Evolutionary conservation across 2,329 filamentous ascomycete species (phyloP).

Genomic region (Blumeriella jaapii): DNA sequence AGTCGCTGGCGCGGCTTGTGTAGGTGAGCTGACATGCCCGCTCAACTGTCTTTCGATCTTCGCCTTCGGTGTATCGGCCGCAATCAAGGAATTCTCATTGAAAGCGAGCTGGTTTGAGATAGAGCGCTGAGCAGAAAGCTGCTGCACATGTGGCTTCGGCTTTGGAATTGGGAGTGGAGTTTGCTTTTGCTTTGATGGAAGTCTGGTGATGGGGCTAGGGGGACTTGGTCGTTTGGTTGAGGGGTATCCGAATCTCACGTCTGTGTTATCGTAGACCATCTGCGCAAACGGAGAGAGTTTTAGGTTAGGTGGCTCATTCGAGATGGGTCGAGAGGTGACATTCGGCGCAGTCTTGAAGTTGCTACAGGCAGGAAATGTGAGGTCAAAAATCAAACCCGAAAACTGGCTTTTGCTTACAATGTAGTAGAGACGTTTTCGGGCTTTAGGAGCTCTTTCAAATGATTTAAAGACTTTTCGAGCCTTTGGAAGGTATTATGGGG

Average conservation of each 20-base stretch:
- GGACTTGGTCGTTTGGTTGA: slow-evolving; percentile 15
- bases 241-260: slow-evolving; percentile 21
- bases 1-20: slow-evolving; percentile 13
- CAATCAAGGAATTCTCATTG: slow-evolving; percentile 12
- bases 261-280: slow-evolving; percentile 25
- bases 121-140: neutral
- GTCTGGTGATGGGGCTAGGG: slow-evolving; percentile 1
- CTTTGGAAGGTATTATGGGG: slow-evolving; percentile 48
- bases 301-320: slow-evolving; percentile 11
- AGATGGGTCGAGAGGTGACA: slow-evolving; percentile 5
- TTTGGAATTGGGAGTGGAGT: slow-evolving; percentile 9
- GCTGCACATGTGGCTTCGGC: slow-evolving; percentile 10
- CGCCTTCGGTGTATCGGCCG: slow-evolving; percentile 6
- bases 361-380: too few relatives aligned
- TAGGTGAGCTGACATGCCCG: neutral
- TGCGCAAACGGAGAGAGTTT: slow-evolving; percentile 25
- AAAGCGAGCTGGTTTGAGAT: slow-evolving; percentile 8
- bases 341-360: slow-evolving; percentile 44
- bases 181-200: slow-evolving; percentile 1
- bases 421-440: slow-evolving; percentile 57
- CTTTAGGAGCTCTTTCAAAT: slow-evolving; percentile 64
- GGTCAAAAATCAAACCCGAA: too few relatives aligned
- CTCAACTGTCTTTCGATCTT: neutral
- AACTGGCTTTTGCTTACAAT: slow-evolving; percentile 28
- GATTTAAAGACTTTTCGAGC: slow-evolving; percentile 59